These are phyloP conservation scores for Pythium oligandrum DNA, from an alignment of 352 stramenopile genomes.

Conservation along the genomic window DNA sequence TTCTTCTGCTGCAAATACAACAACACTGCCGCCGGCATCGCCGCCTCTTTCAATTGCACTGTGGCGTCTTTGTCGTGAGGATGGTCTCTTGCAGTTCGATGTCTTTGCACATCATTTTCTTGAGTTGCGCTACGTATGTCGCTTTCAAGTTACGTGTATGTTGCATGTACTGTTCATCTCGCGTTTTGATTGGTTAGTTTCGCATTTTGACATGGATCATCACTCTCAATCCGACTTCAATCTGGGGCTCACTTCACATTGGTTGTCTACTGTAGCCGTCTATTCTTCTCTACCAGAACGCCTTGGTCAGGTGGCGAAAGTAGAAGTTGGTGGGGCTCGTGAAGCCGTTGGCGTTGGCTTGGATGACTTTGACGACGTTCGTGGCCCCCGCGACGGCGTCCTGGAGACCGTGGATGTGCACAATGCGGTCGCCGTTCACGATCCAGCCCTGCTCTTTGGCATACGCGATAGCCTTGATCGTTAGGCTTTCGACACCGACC, in stretches of 20 bases:
- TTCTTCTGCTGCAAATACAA: no score
- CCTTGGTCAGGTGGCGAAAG: slow-evolving; percentile 48
- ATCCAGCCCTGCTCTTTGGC: slow-evolving; percentile 82
- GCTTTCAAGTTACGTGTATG: no score
- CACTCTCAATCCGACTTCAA: no score
- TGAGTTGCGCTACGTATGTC: no score
- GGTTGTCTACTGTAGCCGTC: neutral
- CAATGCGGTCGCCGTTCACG: slow-evolving; percentile 77
- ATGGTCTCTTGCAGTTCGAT: no score
- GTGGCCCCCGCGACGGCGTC: slow-evolving; percentile 77
- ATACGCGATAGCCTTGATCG: slow-evolving; percentile 79
- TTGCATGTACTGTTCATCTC: no score
- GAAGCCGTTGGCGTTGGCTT: slow-evolving; percentile 63
- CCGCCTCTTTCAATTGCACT: no score
- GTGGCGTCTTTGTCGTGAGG: no score
- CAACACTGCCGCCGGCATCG: no score
- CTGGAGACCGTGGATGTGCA: slow-evolving; percentile 87
- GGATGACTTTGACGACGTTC: slow-evolving; percentile 89
- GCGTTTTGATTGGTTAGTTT: no score
- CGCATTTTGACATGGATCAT: no score
- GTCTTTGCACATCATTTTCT: no score
- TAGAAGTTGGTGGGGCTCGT: slow-evolving; percentile 62
- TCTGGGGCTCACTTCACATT: neutral
- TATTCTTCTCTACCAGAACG: neutral
- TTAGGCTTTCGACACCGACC: slow-evolving; percentile 81